phyloP scores from a whole-genome alignment of 208 protist genomes.

The Acanthamoeba triangularis region DNA sequence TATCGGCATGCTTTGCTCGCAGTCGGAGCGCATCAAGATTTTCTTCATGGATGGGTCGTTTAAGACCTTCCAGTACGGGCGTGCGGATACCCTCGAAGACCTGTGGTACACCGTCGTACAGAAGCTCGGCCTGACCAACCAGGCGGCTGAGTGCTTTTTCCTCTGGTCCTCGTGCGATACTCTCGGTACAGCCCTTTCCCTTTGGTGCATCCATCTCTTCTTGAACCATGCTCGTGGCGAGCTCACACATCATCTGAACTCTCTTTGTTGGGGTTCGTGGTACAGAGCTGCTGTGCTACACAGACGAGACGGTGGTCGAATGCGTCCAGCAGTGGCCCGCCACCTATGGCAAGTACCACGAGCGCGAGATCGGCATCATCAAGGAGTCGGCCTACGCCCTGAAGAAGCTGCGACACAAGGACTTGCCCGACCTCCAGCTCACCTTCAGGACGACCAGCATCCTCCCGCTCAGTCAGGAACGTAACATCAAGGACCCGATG shows the following conservation, averaged over 20 bases:
- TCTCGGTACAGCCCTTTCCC: neutral
- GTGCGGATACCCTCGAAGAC: conserved; percentile 67
- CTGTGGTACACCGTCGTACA: conserved; percentile 59
- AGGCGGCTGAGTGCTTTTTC: conserved; percentile 76
- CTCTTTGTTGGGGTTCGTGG: neutral
- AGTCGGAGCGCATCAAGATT: conserved; percentile 75
- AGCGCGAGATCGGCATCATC: conserved; percentile 58
- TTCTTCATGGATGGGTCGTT: conserved; percentile 74
- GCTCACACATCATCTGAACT: neutral
- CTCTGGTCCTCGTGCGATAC: conserved; percentile 71
- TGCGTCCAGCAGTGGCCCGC: conserved; percentile 15
- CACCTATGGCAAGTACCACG: conserved; percentile 46
- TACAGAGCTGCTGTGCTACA: conserved; percentile 70
- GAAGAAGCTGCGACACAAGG: conserved; percentile 8
- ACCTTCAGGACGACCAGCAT: conserved; percentile 74
- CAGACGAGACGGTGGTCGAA: conserved; percentile 52
- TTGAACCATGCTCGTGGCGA: neutral
- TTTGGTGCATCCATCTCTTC: neutral
- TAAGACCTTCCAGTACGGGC: conserved; percentile 47
- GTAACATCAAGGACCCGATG: conserved; percentile 73
- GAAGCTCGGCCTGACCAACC: conserved; percentile 70
- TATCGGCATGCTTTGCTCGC: neutral
- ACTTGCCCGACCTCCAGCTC: conserved; percentile 44
- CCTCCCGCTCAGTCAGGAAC: conserved; percentile 68
- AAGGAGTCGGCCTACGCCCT: conserved; percentile 49